Conservation (phyloP, 2,329 filamentous ascomycete species). For the Talaromyces sp. region DNA sequence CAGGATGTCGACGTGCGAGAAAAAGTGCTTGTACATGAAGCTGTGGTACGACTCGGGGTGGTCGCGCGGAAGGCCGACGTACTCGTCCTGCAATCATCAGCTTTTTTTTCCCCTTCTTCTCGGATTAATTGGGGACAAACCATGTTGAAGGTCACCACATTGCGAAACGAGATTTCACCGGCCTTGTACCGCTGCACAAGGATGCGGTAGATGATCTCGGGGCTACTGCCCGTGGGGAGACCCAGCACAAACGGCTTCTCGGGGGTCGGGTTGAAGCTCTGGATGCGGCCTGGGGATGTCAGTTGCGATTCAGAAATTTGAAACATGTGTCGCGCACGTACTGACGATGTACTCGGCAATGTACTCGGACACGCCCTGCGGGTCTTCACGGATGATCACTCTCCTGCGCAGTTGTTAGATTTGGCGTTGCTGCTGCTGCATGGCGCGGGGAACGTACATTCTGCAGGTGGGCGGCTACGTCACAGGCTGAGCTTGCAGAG, state of each 20-base stretch:
- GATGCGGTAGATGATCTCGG: conserved; percentile 70
- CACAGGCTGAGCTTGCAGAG: conserved; percentile 1
- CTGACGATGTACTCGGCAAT: conserved; percentile 77
- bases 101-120: neutral
- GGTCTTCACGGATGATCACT: conserved; percentile 74
- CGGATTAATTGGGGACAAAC: conserved; percentile 37
- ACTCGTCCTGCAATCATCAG: conserved; percentile 62
- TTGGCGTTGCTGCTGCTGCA: neutral
- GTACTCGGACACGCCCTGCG: conserved; percentile 64
- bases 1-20: conserved; percentile 76
- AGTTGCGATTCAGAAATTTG: conserved; percentile 1
- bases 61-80: conserved; percentile 75
- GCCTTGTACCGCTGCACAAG: conserved; percentile 53
- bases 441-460: conserved; percentile 9
- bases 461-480: conserved; percentile 9
- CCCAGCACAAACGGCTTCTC: conserved; percentile 75
- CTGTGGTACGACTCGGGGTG: conserved; percentile 84
- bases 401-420: conserved; percentile 52
- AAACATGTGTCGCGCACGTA: conserved; percentile 29
- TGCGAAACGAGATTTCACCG: conserved; percentile 68
- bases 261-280: conserved; percentile 66
- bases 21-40: conserved; percentile 92
- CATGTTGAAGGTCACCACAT: conserved; percentile 93
- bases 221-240: conserved; percentile 77
- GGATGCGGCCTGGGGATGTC: conserved; percentile 61